Evolutionary conservation across 805 yeast genomes (phyloP).

Genomic region (Yarrowia keelungensis): DNA sequence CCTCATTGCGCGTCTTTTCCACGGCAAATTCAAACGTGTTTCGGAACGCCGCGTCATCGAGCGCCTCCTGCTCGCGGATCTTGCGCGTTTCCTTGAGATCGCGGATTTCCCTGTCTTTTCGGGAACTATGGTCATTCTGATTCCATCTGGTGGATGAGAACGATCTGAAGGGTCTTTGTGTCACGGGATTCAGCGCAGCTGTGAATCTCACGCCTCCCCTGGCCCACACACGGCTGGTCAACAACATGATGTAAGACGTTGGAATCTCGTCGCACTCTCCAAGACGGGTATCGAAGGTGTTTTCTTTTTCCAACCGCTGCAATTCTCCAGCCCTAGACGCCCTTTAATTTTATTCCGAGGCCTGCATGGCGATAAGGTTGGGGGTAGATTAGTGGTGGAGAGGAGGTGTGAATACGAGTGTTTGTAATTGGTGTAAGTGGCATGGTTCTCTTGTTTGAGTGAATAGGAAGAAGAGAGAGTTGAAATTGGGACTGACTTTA

Average conservation of each 20-base stretch:
- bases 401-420: no score
- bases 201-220: no score
- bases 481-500: no score
- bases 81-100: slow-evolving; percentile 4
- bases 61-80: not conserved
- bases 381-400: slow-evolving; percentile 19
- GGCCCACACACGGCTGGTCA: not conserved
- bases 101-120: not conserved
- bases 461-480: no score
- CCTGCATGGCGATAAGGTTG: slow-evolving; percentile 34
- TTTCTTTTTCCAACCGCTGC: slow-evolving; percentile 3
- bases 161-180: not conserved
- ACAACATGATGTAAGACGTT: not conserved
- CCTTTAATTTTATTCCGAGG: slow-evolving; percentile 22
- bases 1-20: not conserved
- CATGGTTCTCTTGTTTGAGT: no score
- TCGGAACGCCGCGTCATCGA: slow-evolving; percentile 11
- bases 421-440: no score
- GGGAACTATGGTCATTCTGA: no score
- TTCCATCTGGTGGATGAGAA: no score
- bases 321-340: not conserved
- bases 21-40: slow-evolving; percentile 18
- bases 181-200: not conserved
- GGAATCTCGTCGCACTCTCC: no score
- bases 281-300: not conserved